Percentiles rank a stretch among this genome's conserved stretches.
Conservation (phyloP, 768 basidiomycete species). For the Gloeostereum incarnatum region DNA sequence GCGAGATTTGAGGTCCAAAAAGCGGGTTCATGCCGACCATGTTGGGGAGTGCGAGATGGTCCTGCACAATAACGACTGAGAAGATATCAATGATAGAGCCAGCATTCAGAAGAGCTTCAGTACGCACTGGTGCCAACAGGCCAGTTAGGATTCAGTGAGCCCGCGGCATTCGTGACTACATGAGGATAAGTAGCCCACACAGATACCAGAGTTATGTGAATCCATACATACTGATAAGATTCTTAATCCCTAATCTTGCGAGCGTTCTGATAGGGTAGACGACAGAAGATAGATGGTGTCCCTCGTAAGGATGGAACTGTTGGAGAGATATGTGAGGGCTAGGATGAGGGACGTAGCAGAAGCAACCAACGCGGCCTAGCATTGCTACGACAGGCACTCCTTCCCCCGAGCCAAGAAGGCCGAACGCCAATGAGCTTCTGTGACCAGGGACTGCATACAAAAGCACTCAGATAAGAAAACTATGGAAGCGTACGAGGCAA, state of each 20-base stretch:
- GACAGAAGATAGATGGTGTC: slow-evolving; percentile 58
- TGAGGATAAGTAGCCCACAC: slow-evolving; percentile 1
- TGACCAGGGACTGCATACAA: slow-evolving; percentile 86
- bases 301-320: slow-evolving; percentile 85
- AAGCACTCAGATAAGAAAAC: slow-evolving; percentile 1
- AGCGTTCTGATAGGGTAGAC: slow-evolving; percentile 76
- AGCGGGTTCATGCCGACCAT: slow-evolving; percentile 72
- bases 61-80: slow-evolving; percentile 74
- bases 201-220: slow-evolving; percentile 1
- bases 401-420: slow-evolving; percentile 50
- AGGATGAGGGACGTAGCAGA: background rate
- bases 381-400: slow-evolving; percentile 82
- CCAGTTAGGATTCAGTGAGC: slow-evolving; percentile 64
- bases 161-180: slow-evolving; percentile 83
- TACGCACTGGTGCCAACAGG: slow-evolving; percentile 73
- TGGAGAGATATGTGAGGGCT: slow-evolving; percentile 6
- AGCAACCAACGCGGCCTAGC: slow-evolving; percentile 63
- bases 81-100: slow-evolving; percentile 1
- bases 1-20: slow-evolving; percentile 57
- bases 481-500: background rate
- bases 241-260: slow-evolving; percentile 66
- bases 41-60: slow-evolving; percentile 78
- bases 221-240: slow-evolving; percentile 56
- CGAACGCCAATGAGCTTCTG: slow-evolving; percentile 73
- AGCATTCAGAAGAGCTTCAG: slow-evolving; percentile 3